phyloP scores from a whole-genome alignment of 2,329 filamentous ascomycete species.

The Stenocarpella maydis region DNA sequence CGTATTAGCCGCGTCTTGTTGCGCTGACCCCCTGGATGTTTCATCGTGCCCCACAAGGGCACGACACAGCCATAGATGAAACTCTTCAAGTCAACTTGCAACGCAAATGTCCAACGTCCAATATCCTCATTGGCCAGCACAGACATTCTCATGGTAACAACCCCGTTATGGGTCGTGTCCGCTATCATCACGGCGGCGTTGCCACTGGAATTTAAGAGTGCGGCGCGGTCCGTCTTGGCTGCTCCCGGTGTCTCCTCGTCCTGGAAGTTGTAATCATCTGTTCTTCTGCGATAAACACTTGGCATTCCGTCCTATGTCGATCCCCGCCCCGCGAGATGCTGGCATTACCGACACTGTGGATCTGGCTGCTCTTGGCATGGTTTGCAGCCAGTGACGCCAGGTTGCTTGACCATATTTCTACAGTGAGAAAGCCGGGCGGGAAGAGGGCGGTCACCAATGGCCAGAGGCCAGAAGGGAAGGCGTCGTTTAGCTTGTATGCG shows the following conservation, averaged over 20 bases:
- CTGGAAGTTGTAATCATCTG: background rate
- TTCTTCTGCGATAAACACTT: background rate
- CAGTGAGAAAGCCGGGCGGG: background rate
- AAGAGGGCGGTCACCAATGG: background rate
- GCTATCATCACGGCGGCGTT: constrained; percentile 9
- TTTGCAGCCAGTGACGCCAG: constrained; percentile 22
- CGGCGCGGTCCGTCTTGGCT: background rate
- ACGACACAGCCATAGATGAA: background rate
- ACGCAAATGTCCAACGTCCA: background rate
- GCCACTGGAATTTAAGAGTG: background rate
- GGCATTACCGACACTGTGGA: constrained; percentile 16
- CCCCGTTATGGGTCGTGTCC: background rate
- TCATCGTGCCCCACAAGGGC: constrained; percentile 6
- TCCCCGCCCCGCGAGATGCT: constrained; percentile 1
- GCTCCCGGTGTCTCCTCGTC: background rate
- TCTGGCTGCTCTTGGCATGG: constrained; percentile 23
- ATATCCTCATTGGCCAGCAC: constrained; percentile 8
- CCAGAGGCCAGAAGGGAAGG: background rate
- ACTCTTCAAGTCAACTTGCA: background rate
- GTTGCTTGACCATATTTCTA: background rate
- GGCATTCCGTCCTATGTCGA: background rate
- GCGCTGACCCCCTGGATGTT: constrained; percentile 17
- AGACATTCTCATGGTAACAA: background rate
- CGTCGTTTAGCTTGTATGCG: background rate
- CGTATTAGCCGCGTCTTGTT: background rate